Percentiles rank a stretch among this genome's conserved stretches.
phyloP scores from a whole-genome alignment of 1,284 basidiomycete species.

The Cryptococcus sp. region DNA sequence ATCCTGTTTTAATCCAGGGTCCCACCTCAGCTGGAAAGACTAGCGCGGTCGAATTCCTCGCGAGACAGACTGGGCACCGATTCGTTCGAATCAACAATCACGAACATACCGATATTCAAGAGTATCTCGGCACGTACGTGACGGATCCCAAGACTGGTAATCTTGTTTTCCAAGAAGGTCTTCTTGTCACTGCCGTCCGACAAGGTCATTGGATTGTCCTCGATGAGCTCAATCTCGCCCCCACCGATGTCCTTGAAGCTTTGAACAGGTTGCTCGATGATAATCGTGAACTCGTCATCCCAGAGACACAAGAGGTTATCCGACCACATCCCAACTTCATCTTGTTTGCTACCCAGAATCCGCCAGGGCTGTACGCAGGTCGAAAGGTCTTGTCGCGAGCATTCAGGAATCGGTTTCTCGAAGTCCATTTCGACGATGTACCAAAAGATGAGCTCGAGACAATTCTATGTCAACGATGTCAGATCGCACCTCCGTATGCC shows the following conservation, averaged over 20 bases:
- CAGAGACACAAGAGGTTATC: constrained; percentile 94
- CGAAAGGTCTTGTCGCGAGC: constrained; percentile 93
- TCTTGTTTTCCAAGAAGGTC: constrained; percentile 88
- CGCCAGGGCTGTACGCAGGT: constrained; percentile 94
- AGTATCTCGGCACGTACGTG: constrained; percentile 95
- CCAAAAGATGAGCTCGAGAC: constrained; percentile 90
- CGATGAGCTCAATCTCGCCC: constrained; percentile 95
- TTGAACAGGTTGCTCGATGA: constrained; percentile 95
- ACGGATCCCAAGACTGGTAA: constrained; percentile 89
- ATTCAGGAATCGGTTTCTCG: constrained; percentile 97
- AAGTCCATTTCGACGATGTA: constrained; percentile 97
- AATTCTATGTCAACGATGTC: constrained; percentile 82
- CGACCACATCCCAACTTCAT: constrained; percentile 94
- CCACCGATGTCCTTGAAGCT: constrained; percentile 96
- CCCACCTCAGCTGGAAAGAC: constrained; percentile 98
- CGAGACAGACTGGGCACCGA: constrained; percentile 84
- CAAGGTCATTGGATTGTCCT: constrained; percentile 97
- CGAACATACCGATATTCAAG: constrained; percentile 98
- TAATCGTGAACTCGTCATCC: constrained; percentile 92
- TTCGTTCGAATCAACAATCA: constrained; percentile 99
- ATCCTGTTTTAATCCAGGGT: constrained; percentile 95
- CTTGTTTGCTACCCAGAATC: constrained; percentile 98
- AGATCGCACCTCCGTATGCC: constrained; percentile 88
- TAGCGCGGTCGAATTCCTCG: constrained; percentile 93
- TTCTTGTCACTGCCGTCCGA: constrained; percentile 87